Conservation (phyloP, 148 eudicot genomes). For the Vaccinium myrtillus region DNA sequence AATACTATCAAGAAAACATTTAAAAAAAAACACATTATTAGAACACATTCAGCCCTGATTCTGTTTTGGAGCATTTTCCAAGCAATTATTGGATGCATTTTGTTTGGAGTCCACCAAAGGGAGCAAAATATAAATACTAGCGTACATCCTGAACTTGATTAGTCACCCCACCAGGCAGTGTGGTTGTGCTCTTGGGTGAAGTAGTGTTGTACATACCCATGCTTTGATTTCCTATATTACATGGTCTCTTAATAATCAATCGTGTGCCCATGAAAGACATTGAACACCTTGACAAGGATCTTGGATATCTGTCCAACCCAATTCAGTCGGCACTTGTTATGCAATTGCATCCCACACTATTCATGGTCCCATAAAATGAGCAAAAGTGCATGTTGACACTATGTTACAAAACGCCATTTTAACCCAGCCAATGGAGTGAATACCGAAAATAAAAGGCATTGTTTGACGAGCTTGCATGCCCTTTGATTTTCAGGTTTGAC, state of each 20-base stretch:
- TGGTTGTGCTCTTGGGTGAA: not conserved
- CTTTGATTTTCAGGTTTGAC: not conserved
- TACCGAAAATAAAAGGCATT: not conserved
- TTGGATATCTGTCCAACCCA: not conserved
- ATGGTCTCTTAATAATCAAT: not conserved
- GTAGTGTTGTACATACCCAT: not conserved
- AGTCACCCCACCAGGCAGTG: not conserved
- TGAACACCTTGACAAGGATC: not conserved
- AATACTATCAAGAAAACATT: not conserved
- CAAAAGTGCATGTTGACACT: not conserved
- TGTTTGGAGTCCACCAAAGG: not conserved
- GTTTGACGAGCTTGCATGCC: not conserved
- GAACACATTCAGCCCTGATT: not conserved
- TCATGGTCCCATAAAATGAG: not conserved
- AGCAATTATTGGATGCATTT: not conserved
- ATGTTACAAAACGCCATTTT: not conserved
- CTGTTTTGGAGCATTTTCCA: not conserved
- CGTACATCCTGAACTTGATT: not conserved
- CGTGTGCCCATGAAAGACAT: not conserved
- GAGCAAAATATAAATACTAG: not conserved
- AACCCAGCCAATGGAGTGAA: not conserved
- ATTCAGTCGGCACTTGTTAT: not conserved
- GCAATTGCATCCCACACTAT: not conserved
- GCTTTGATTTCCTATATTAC: not conserved
- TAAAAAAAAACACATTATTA: not conserved